Percentiles rank a stretch among this genome's conserved stretches.
These are phyloP conservation scores for Endoconidiophora polonica DNA, from an alignment of 2,329 filamentous ascomycete genomes.

Conservation along the genomic window DNA sequence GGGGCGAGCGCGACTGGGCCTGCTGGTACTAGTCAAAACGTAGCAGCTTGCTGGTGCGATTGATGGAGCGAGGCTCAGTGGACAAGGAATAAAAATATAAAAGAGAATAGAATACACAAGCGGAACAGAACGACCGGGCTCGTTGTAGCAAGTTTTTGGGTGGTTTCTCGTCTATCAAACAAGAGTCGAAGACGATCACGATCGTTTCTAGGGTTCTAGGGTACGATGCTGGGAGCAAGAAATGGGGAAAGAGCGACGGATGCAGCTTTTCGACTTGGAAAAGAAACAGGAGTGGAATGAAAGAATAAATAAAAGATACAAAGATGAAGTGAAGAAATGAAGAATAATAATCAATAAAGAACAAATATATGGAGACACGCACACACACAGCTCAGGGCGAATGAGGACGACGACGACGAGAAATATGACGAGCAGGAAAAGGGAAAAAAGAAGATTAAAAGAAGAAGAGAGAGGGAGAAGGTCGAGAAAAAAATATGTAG, in stretches of 20 bases:
- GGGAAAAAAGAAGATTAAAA: neutral
- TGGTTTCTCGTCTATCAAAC: conserved; percentile 3
- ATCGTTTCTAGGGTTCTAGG: neutral
- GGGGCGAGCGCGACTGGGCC: no score
- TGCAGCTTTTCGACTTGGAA: conserved; percentile 17
- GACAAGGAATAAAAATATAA: neutral
- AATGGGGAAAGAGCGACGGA: conserved; percentile 17
- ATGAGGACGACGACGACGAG: conserved; percentile 15
- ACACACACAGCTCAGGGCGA: conserved; percentile 12
- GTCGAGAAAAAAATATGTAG: neutral
- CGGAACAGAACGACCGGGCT: conserved; percentile 1
- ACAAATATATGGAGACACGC: neutral
- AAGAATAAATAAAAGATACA: conserved; percentile 15
- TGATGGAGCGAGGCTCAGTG: no score
- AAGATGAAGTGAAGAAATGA: neutral
- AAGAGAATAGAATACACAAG: neutral
- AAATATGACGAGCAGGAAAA: conserved; percentile 12
- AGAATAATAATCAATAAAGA: neutral
- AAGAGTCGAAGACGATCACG: conserved; percentile 3
- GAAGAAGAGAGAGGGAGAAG: neutral
- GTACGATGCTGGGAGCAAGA: neutral
- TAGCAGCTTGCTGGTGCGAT: neutral
- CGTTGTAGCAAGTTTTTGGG: conserved; percentile 3
- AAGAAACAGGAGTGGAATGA: conserved; percentile 15
- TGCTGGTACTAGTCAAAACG: neutral